These are phyloP conservation scores for Lactarius pseudohatsudake DNA, from an alignment of 768 basidiomycete species.

Conservation along the genomic window DNA sequence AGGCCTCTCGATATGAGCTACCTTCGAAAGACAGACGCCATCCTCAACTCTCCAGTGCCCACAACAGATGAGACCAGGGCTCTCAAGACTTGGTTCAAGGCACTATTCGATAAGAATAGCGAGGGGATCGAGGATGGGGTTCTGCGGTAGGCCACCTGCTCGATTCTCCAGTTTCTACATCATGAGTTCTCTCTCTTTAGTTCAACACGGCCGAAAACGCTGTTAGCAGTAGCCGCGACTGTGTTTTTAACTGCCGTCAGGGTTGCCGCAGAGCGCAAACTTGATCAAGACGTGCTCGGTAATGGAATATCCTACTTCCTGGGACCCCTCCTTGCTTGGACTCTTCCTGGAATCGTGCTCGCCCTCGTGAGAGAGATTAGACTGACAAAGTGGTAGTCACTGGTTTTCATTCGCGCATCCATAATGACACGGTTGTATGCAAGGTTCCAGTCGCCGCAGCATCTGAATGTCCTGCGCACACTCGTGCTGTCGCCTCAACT, in stretches of 20 bases:
- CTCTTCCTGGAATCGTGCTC: slow-evolving; percentile 69
- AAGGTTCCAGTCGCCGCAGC: slow-evolving; percentile 50
- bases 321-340: slow-evolving; percentile 74
- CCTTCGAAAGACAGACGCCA: slow-evolving; percentile 48
- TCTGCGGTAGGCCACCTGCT: slow-evolving; percentile 33
- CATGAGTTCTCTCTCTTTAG: slow-evolving; percentile 38
- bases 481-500: slow-evolving; percentile 63
- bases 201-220: slow-evolving; percentile 64
- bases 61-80: slow-evolving; percentile 40
- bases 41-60: slow-evolving; percentile 44
- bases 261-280: slow-evolving; percentile 47
- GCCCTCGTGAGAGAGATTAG: slow-evolving; percentile 62
- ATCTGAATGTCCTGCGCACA: slow-evolving; percentile 65
- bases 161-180: neutral
- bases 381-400: slow-evolving; percentile 11
- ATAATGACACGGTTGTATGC: slow-evolving; percentile 7
- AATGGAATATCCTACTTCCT: slow-evolving; percentile 80
- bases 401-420: neutral
- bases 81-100: slow-evolving; percentile 64
- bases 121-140: slow-evolving; percentile 86
- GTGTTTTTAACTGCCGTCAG: slow-evolving; percentile 64
- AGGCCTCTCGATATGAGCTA: slow-evolving; percentile 51
- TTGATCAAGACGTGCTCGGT: slow-evolving; percentile 65
- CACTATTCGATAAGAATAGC: slow-evolving; percentile 70
- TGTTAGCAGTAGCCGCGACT: slow-evolving; percentile 66